These are phyloP conservation scores for Marchantia polymorpha DNA, from an alignment of 225 moss, liverwort and hornwort species.

Conservation along the genomic window DNA sequence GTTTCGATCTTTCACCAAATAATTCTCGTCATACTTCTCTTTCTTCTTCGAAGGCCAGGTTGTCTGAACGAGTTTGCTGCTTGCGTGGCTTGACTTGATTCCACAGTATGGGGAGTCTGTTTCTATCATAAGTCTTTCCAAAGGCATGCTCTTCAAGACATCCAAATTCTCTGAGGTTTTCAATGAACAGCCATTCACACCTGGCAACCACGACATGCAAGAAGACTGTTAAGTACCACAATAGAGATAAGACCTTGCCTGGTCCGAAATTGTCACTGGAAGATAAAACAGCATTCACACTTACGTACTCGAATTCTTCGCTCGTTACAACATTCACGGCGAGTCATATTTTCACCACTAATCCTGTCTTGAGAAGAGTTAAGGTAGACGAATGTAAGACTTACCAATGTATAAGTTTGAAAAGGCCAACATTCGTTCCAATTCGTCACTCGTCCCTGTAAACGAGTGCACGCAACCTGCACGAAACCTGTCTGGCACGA, in stretches of 20 bases:
- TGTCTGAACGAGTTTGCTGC: conserved; percentile 64
- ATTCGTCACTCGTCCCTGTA: conserved; percentile 73
- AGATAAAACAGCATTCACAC: background rate
- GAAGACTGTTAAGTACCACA: background rate
- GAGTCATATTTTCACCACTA: background rate
- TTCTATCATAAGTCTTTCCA: conserved; percentile 82
- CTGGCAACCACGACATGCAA: conserved; percentile 26
- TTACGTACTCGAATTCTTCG: no score
- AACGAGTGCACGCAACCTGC: conserved; percentile 96
- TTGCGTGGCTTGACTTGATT: conserved; percentile 83
- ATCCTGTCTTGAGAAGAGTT: background rate
- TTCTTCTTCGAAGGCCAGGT: conserved; percentile 97
- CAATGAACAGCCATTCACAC: conserved; percentile 95
- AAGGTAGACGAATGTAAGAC: background rate
- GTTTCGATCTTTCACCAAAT: conserved; percentile 77
- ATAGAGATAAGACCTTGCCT: background rate
- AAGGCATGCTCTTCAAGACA: conserved; percentile 72
- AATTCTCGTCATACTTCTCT: conserved; percentile 72
- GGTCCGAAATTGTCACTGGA: background rate
- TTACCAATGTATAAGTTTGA: conserved; percentile 59
- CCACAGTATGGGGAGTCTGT: conserved; percentile 97
- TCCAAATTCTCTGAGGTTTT: conserved; percentile 78
- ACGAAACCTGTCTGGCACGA: conserved; percentile 53
- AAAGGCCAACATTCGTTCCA: conserved; percentile 67
- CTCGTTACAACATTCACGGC: no score